Conservation (phyloP, 352 stramenopile species). For the Phytophthora hibernalis region DNA sequence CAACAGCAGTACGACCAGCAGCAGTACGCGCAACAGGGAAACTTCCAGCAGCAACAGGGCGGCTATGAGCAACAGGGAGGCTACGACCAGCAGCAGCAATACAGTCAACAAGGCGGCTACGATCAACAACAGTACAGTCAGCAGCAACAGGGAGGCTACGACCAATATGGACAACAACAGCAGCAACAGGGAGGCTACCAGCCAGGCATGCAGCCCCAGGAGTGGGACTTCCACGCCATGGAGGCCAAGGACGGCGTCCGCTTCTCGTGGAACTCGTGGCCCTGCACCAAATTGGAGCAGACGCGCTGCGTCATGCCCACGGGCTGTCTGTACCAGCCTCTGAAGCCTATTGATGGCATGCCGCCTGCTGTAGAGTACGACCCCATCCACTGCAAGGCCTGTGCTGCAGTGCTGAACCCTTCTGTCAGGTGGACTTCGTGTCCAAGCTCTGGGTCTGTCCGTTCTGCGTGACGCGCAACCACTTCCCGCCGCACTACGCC, state of each 20-base stretch:
- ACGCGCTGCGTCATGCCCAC: conserved; percentile 98
- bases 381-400: conserved; percentile 98
- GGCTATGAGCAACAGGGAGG: conserved; percentile 34
- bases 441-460: conserved; percentile 99
- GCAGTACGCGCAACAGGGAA: too few species aligned
- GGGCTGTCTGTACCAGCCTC: conserved; percentile 94
- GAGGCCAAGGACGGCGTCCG: conserved; percentile 94
- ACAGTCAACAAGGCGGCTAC: conserved; percentile 36
- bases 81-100: conserved; percentile 60
- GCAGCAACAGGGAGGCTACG: conserved; percentile 21
- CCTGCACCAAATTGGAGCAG: conserved; percentile 97
- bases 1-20: conserved; percentile 45
- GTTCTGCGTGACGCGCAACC: conserved; percentile 99
- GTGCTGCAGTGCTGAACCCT: conserved; percentile 98
- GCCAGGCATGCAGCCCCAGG: conserved; percentile 76
- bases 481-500: conserved; percentile 95
- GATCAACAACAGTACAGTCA: conserved; percentile 52
- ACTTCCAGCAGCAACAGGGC: conserved; percentile 38
- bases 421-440: conserved; percentile 98
- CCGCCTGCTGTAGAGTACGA: conserved; percentile 96
- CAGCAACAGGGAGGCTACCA: conserved; percentile 46
- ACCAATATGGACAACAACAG: conserved; percentile 26
- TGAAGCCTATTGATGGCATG: conserved; percentile 97
- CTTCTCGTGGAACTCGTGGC: conserved; percentile 99
- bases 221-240: conserved; percentile 88